phyloP scores from a whole-genome alignment of 108 stramenopile genomes.

The Aurantiochytrium sp. region DNA sequence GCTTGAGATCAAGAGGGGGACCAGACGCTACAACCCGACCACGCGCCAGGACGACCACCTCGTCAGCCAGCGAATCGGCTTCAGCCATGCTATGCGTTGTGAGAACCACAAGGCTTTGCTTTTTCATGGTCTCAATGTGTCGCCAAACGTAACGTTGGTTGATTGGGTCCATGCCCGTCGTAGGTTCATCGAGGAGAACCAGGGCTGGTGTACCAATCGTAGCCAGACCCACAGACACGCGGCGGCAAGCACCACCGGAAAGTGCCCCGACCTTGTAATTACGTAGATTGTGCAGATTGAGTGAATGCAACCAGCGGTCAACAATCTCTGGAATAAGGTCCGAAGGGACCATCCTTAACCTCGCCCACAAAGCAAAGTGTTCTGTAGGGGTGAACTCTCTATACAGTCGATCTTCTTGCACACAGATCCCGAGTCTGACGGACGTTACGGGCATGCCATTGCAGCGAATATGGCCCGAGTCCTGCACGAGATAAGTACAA shows the following conservation, averaged over 20 bases:
- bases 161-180: constrained; percentile 58
- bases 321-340: not conserved
- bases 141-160: constrained; percentile 50
- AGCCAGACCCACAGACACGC: constrained; percentile 35
- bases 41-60: constrained; percentile 56
- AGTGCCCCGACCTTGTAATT: constrained; percentile 7
- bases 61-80: constrained; percentile 47
- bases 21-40: constrained; percentile 51
- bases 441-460: not conserved
- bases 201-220: constrained; percentile 28
- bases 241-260: constrained; percentile 40
- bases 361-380: not conserved
- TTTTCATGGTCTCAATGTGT: not conserved
- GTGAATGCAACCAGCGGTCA: not conserved
- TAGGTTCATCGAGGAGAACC: constrained; percentile 55
- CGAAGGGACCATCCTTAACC: not conserved
- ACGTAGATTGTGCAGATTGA: not conserved
- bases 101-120: constrained; percentile 40
- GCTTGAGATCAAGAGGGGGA: constrained; percentile 52
- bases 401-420: not conserved
- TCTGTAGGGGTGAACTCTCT: not conserved
- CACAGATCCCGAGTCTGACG: not conserved
- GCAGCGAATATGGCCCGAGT: not conserved
- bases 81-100: constrained; percentile 61
- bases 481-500: not conserved